Conservation (phyloP, 2,329 filamentous ascomycete species). For the Coniochaeta sp. region DNA sequence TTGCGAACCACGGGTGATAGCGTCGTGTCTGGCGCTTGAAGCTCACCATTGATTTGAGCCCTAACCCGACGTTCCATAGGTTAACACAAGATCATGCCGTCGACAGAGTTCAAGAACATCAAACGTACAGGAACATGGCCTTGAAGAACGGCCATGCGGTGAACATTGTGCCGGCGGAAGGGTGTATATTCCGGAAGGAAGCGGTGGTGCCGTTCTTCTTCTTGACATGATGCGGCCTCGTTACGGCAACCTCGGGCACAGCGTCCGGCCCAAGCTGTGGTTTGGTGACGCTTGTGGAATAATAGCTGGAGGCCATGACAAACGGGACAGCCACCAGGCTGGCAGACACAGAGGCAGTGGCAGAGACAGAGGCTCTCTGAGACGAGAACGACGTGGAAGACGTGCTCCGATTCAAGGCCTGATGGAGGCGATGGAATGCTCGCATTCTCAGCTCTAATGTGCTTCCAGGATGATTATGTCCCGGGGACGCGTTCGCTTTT, state of each 20-base stretch:
- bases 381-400: background rate
- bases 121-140: conserved; percentile 29
- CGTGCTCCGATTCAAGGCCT: background rate
- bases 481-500: background rate
- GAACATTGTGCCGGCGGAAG: conserved; percentile 26
- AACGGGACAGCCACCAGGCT: background rate
- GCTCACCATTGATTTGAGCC: conserved; percentile 21
- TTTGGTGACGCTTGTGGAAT: conserved; percentile 24
- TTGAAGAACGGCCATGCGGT: conserved; percentile 15
- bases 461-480: background rate
- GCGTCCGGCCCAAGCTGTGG: conserved; percentile 20
- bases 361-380: background rate
- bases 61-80: background rate
- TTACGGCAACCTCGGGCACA: conserved; percentile 32
- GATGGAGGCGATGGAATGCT: background rate
- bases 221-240: conserved; percentile 40
- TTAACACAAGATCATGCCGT: background rate
- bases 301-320: conserved; percentile 17
- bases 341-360: background rate
- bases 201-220: conserved; percentile 27
- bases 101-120: background rate
- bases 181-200: conserved; percentile 43
- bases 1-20: conserved; percentile 56
- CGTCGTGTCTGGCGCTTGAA: conserved; percentile 49
- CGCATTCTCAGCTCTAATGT: background rate